Percentiles rank a stretch among this genome's conserved stretches.
These are phyloP conservation scores for Colletotrichum costaricense DNA, from an alignment of 2,329 filamentous ascomycete genomes.

Conservation along the genomic window DNA sequence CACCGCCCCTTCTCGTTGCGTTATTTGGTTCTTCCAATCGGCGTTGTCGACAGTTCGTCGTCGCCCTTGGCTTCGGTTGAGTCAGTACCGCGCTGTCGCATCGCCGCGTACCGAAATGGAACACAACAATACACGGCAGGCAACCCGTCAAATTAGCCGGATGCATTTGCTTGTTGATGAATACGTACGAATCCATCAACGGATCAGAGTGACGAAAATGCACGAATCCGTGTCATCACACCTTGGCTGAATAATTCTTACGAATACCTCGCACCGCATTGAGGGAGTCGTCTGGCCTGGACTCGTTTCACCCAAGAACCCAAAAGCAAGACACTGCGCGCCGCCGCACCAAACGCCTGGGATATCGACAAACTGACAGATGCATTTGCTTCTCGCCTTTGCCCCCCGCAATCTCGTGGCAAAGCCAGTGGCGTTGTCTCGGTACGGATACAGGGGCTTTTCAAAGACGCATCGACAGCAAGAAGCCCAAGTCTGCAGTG, in stretches of 20 bases:
- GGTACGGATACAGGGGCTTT: not conserved
- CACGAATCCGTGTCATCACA: not conserved
- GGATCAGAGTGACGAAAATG: not conserved
- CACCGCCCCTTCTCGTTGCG: not conserved
- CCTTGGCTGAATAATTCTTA: not conserved
- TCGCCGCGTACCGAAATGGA: conserved; percentile 26
- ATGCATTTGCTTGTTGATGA: not conserved
- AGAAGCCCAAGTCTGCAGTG: not conserved
- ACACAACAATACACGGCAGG: not conserved
- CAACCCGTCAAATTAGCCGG: conserved; percentile 6
- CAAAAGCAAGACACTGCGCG: not conserved
- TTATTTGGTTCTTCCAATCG: conserved; percentile 8
- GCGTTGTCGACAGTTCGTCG: not conserved
- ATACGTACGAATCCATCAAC: not conserved
- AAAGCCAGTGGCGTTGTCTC: conserved; percentile 19
- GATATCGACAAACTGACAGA: not conserved
- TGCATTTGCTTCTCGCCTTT: not conserved
- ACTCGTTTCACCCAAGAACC: not conserved
- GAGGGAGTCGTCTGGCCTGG: not conserved
- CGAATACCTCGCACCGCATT: not conserved
- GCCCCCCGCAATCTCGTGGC: conserved; percentile 15
- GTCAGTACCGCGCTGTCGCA: conserved; percentile 27
- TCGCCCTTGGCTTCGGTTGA: conserved; percentile 20
- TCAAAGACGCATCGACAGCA: not conserved
- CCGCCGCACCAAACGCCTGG: not conserved